Evolutionary conservation across 352 stramenopile genomes (phyloP), one percentile per base, ranked within the genome.

Genomic region (Pythium apleroticum): DNA sequence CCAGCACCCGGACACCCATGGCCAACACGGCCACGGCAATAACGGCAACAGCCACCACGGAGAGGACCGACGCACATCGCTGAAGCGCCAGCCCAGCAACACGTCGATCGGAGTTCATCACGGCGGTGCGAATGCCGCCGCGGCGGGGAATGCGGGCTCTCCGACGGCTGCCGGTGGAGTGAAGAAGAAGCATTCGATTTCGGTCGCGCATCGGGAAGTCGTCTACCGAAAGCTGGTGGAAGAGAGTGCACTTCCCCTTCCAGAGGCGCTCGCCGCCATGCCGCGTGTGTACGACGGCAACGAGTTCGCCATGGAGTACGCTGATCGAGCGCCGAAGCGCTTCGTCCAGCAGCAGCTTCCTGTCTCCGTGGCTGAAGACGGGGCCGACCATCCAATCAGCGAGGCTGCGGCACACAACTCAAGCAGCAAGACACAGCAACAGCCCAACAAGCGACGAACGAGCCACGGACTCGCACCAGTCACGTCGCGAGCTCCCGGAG

Each of bases 291-390:
- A 66, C 20, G 68, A 76, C 46, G 65, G 49, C 41, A 90, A 90
- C 50, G 78, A 87, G 56, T 88, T 90, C 43, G 80, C 81, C 6
- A 81, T 86, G 35, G 81, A 90, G 46, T 90, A 85, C 53, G 76
- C 78, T 0, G 77, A 85, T 25, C 75, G 74, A 28, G 81, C 75
- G 10, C 63, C 74, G 4, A 62, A 65, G 20, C 66, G 69, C 14
- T 70, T 67, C 33, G 45, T 57, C 6, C 65, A 61, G 41, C 57
- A 63, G 33, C 28, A 54, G 25, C 9, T 45, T 3, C 28, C n/a
- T 1, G 20, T 30, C 5, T 14, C 43, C 5, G 43, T 15, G 43
- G 19, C 11, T 4, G 37, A 66, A 19, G 31, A 35, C 4, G 30
- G 27, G 1, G 15, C 10, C 5, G 19, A 28, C 33, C 46, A 58